A percentile compares a stretch with the other conserved stretches of the same genome.
Conservation (phyloP, 495 filamentous ascomycete genomes). For the Hamigera avellanea region DNA sequence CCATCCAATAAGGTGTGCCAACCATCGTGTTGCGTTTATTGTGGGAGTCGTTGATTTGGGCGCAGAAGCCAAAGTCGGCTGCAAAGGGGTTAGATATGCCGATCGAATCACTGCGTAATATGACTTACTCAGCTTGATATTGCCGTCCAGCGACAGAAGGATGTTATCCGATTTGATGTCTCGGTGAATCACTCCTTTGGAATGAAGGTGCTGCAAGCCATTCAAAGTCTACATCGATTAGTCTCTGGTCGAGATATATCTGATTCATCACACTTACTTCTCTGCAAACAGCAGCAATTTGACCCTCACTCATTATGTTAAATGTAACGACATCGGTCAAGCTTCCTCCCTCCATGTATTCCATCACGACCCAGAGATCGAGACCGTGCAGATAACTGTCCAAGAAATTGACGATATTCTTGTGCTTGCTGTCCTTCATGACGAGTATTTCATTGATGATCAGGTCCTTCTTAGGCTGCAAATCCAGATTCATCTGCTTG, state of each 20-base stretch:
- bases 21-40: constrained; percentile 99
- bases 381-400: constrained; percentile 83
- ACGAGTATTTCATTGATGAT: constrained; percentile 99
- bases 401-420: constrained; percentile 98
- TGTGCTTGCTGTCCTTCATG: constrained; percentile 97
- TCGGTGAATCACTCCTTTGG: constrained; percentile 93
- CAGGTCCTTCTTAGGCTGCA: constrained; percentile 96
- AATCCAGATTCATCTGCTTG: constrained; percentile 98
- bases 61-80: constrained; percentile 99
- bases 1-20: constrained; percentile 99
- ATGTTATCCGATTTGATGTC: constrained; percentile 99
- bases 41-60: constrained; percentile 93
- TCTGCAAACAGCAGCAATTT: constrained; percentile 90
- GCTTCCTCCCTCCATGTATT: constrained; percentile 98
- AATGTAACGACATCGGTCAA: constrained; percentile 97
- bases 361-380: constrained; percentile 98
- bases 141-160: constrained; percentile 83
- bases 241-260: neutral
- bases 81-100: constrained; percentile 19
- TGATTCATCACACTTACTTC: constrained; percentile 46
- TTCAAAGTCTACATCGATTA: constrained; percentile 51
- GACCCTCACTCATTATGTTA: constrained; percentile 95
- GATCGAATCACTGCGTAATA: constrained; percentile 2
- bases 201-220: constrained; percentile 90
- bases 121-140: constrained; percentile 90